Evolutionary conservation across 768 basidiomycete genomes (phyloP), one percentile per base, ranked within the genome.

Genomic region (Collybia sp.): DNA sequence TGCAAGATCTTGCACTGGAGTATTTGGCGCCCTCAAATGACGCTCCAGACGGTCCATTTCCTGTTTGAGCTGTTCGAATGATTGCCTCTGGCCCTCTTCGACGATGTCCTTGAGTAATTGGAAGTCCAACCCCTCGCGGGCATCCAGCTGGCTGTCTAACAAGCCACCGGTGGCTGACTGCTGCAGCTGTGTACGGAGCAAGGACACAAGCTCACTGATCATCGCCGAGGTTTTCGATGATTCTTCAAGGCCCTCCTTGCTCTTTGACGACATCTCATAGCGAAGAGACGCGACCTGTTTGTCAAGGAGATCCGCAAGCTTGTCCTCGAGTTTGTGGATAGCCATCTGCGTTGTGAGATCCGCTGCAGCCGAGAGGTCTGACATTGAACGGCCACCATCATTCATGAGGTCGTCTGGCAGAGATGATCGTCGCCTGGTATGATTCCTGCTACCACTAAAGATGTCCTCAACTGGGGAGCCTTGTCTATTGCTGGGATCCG

Each of bases 71-170:
- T 74, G 55, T 2, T 71, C 65, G 1, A 82, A 64, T n/a, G 81
- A 63, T 47, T 86, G 79, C 33, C 75, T 70, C 31, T 88, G 82
- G 11, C 80, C 78, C 53, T 85, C 76, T 51, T 87, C 79, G 16
- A 92, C 69, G 32, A 82, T 69, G 48, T 80, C 80, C 56, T 76
- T 83, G 57, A 92, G 74, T 50, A 88, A 67, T 57, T 88, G 83
- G 58, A 88, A 80, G 63, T 91, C 88, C 18, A 89, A 64, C 52
- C 91, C 88, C 15, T 84, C 86, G 25, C 80, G 78, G 17, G 83
- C 86, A 54, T 88, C 85, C 66, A 79, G 68, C 54, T 78, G 80
- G 49, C 75, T 77, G 45, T 83, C 81, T 16, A 86, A 83, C 41
- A 74, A 51, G 15, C 75, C 72, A 38, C 75, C 73, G 6, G 69